Evolutionary conservation across 176 grass and related monocot species (phyloP), one percentile per base, ranked within the genome.

Genomic region (Bolboschoenus planiculmis): DNA sequence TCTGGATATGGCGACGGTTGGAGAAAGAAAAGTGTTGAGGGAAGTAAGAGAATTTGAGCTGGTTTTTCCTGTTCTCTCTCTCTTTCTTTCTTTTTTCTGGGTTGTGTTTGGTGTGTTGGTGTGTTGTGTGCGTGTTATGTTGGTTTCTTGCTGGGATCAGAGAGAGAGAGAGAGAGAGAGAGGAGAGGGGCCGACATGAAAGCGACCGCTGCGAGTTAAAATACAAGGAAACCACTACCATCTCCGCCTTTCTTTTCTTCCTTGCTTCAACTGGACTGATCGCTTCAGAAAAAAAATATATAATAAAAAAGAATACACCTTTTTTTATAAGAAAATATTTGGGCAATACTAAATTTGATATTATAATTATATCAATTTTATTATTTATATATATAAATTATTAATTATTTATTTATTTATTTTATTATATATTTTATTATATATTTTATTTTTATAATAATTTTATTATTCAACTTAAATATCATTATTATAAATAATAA

Each of bases 161-260:
- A 82, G 79, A 57, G 55, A 46, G 56, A 30, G 46, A 14, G 46
- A 14, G 46, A 14, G 6, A 13, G 6, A 13, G n/a, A 43, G 40
- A 37, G 51, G 21, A 66, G 79, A 82, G 73, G 84, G 73, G 31
- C 51, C 85, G 64, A 87, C 85, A 63, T 53, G 78, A 75, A 76
- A 82, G 85, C 27, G 85, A 82, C 79, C 78, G 48, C 37, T 72
- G 79, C 65, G 48, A 53, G 64, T 82, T 87, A 82, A 87, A 87
- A 85, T 79, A 85, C 68, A 87, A 82, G 34, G 56, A 66, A 82
- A 46, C 50, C 50, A 53, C 14, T n/a, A n/a, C 57, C 54, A 64
- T 82, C n/a, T n/a, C n/a, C 70, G 33, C 83, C 53, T 39, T 46
- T 16, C 59, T 60, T 58, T 34, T 15, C 48, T 62, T 61, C 4